Conservation (phyloP, 1,139 yeast genomes). For the Debaryomyces coudertii region DNA sequence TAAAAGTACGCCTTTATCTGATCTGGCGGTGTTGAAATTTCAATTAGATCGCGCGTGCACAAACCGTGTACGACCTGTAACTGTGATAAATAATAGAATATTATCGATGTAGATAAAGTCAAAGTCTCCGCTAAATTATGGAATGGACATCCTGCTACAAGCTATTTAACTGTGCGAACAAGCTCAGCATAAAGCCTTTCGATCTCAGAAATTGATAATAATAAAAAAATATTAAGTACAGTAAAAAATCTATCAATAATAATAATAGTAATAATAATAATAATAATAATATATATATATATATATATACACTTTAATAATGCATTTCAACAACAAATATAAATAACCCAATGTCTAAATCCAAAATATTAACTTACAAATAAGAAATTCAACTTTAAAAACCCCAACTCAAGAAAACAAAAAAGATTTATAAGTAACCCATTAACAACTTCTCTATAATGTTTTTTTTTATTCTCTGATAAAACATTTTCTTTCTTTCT, state of each 20-base stretch:
- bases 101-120: background rate
- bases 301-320: constrained; percentile 26
- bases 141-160: too few relatives aligned
- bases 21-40: constrained; percentile 1
- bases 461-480: constrained; percentile 16
- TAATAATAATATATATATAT: constrained; percentile 1
- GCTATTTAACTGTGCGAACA: too few relatives aligned
- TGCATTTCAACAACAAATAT: constrained; percentile 25
- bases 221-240: background rate
- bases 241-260: background rate
- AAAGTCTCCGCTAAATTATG: too few relatives aligned
- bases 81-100: background rate
- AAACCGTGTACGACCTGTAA: background rate
- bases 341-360: constrained; percentile 47
- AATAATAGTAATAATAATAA: constrained; percentile 2
- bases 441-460: constrained; percentile 34
- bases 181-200: too few relatives aligned
- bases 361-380: constrained; percentile 26
- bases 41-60: background rate
- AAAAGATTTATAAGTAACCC: constrained; percentile 33
- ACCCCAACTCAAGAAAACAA: constrained; percentile 28
- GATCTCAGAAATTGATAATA: background rate
- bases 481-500: constrained; percentile 7
- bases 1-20: background rate
- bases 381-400: constrained; percentile 23